Evolutionary conservation across 495 filamentous ascomycete species (phyloP), one percentile per base, ranked within the genome.

Genomic region (Aspergillus funiculosus): DNA sequence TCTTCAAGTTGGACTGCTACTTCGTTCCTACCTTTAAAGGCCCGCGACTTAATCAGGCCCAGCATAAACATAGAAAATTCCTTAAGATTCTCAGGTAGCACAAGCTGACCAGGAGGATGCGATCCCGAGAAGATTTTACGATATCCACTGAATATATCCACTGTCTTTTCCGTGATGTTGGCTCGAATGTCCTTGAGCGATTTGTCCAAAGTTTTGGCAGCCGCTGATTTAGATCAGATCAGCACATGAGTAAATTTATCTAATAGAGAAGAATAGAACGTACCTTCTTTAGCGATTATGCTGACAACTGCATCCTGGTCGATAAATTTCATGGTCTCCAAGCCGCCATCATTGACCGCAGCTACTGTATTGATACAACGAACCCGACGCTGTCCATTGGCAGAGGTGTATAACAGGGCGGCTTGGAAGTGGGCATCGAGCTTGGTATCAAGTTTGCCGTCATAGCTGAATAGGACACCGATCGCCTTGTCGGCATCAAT

Each of bases 361-460:
- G 92, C 92, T 38, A 97, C 89, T 20, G 90, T 76, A 61, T 99
- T 99, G 58, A 78, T 83, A 66, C 92, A 99, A 40, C 92, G 77
- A 19, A 99, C 92, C 28, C 92, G 79, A 21, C 92, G 81, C 62
- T 99, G 83, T 5, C 92, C 92, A 41, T 78, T 81, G 6, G 87
- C 85, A 7, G 92, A 94, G 1, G 92, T 99, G 62, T 97, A 97
- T 11, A 99, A 78, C 20, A 97, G 69, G 0, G 92, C 92, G 18
- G 87, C 85, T 66, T 99, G 92, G 76, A 99, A 99, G 68, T 99
- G 94, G 3, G 91, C 91, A 60, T 99, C 92, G 14, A 96, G 76
- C 61, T 95, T 95, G 17, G 89, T 72, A 67, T 97, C 92, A 13
- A 99, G 80, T 64, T 97, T 99, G 37, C 94, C 92, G 61, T 99